Percentiles rank a stretch among this genome's conserved stretches.
These are phyloP conservation scores for Emergomyces orientalis DNA, from an alignment of 2,329 filamentous ascomycete genomes.

Conservation along the genomic window DNA sequence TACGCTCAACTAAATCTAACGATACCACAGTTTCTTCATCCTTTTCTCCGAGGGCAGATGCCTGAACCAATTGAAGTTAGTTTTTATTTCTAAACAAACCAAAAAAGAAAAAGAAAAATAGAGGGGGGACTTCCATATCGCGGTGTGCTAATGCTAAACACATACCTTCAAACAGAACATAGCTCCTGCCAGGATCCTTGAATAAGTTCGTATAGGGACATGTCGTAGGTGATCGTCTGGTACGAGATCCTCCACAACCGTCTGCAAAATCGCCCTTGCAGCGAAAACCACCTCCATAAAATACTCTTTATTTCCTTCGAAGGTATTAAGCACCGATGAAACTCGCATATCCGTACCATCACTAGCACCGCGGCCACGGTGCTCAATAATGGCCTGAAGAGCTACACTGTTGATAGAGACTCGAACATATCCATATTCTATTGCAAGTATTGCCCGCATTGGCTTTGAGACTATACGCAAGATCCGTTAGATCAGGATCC, in stretches of 20 bases:
- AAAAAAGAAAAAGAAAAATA: not conserved
- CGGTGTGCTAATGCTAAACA: not conserved
- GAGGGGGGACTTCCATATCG: not conserved
- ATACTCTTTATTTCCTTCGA: slow-evolving; percentile 42
- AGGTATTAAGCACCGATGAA: slow-evolving; percentile 16
- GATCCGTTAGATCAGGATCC: not conserved
- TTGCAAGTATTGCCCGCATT: slow-evolving; percentile 41
- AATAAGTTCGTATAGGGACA: slow-evolving; percentile 49
- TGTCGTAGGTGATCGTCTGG: slow-evolving; percentile 45
- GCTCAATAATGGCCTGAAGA: slow-evolving; percentile 48
- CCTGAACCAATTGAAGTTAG: slow-evolving; percentile 23
- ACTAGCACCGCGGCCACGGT: slow-evolving; percentile 12
- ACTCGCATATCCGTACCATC: slow-evolving; percentile 13
- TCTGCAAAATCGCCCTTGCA: slow-evolving; percentile 43
- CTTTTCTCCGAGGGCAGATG: slow-evolving; percentile 48
- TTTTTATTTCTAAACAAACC: not conserved
- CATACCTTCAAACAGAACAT: slow-evolving; percentile 48
- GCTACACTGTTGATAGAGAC: slow-evolving; percentile 41
- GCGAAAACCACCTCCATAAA: slow-evolving; percentile 47
- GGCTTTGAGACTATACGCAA: slow-evolving; percentile 49
- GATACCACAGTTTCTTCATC: slow-evolving; percentile 46
- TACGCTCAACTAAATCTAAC: slow-evolving; percentile 42
- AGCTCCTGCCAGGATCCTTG: slow-evolving; percentile 48
- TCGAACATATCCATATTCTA: slow-evolving; percentile 44
- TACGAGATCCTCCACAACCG: slow-evolving; percentile 45